Conservation (phyloP, 2,329 filamentous ascomycete species). For the Phialophora chinensis region DNA sequence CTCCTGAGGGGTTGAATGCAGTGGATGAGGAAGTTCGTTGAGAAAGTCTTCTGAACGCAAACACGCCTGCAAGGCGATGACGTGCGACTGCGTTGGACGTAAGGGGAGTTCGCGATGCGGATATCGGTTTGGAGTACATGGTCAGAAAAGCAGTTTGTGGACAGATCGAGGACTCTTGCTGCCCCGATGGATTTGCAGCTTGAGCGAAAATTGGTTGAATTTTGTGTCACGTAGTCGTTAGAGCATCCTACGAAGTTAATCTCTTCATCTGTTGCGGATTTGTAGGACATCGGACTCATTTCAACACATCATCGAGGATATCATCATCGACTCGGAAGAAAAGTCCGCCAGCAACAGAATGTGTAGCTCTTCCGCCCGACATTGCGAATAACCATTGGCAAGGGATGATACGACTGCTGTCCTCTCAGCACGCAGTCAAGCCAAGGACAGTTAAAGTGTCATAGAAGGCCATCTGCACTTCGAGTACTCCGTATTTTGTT, state of each 20-base stretch:
- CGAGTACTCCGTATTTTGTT: background rate
- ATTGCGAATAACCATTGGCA: background rate
- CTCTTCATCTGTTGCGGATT: background rate
- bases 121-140: background rate
- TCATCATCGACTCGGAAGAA: slow-evolving; percentile 9
- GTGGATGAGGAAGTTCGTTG: background rate
- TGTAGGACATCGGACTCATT: background rate
- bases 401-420: background rate
- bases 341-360: background rate
- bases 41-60: background rate
- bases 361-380: background rate
- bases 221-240: background rate
- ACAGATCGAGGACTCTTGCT: background rate
- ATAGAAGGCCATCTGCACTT: background rate
- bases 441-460: background rate
- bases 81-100: background rate
- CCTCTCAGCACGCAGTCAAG: background rate
- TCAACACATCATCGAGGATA: background rate
- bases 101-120: background rate
- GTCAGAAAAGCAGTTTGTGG: background rate
- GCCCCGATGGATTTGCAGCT: background rate
- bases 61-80: background rate
- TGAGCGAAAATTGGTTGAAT: background rate
- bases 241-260: background rate
- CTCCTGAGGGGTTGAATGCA: background rate